These are phyloP conservation scores for Mucor irregularis DNA, from an alignment of 371 early-diverging fungal species.

Conservation along the genomic window DNA sequence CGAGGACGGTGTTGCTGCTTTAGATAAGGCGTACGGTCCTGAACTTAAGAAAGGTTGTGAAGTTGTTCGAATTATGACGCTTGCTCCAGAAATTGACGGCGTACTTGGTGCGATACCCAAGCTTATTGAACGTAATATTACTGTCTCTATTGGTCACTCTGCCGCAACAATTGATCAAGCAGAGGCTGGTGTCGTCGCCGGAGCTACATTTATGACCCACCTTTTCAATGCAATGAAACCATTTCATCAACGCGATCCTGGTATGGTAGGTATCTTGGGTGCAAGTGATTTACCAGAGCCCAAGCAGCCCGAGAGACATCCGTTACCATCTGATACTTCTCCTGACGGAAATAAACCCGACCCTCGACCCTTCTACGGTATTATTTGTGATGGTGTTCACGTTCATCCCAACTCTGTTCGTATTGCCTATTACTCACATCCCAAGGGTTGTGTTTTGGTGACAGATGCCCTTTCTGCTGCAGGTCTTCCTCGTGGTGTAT, in stretches of 20 bases:
- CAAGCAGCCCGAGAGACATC: constrained; percentile 29
- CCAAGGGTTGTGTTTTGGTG: constrained; percentile 70
- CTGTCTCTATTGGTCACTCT: constrained; percentile 72
- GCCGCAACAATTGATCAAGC: constrained; percentile 66
- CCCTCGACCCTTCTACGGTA: constrained; percentile 74
- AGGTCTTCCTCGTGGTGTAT: constrained; percentile 65
- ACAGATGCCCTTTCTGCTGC: constrained; percentile 80
- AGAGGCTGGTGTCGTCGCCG: constrained; percentile 63
- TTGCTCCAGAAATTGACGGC: constrained; percentile 80
- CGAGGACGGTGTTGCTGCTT: constrained; percentile 55
- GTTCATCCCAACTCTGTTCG: constrained; percentile 81
- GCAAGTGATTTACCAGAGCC: constrained; percentile 46
- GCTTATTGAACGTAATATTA: constrained; percentile 61
- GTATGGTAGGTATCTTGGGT: constrained; percentile 74
- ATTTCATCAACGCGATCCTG: constrained; percentile 84
- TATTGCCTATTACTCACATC: constrained; percentile 79
- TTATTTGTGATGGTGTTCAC: constrained; percentile 81
- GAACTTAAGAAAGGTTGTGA: constrained; percentile 29
- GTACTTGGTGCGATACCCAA: constrained; percentile 66
- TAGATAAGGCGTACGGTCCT: constrained; percentile 65
- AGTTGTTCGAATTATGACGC: constrained; percentile 66
- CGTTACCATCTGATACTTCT: constrained; percentile 30
- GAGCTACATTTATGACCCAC: constrained; percentile 71
- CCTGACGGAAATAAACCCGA: constrained; percentile 37
- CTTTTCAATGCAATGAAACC: constrained; percentile 79